Conservation (phyloP, 768 basidiomycete species). For the Calocybe indica region DNA sequence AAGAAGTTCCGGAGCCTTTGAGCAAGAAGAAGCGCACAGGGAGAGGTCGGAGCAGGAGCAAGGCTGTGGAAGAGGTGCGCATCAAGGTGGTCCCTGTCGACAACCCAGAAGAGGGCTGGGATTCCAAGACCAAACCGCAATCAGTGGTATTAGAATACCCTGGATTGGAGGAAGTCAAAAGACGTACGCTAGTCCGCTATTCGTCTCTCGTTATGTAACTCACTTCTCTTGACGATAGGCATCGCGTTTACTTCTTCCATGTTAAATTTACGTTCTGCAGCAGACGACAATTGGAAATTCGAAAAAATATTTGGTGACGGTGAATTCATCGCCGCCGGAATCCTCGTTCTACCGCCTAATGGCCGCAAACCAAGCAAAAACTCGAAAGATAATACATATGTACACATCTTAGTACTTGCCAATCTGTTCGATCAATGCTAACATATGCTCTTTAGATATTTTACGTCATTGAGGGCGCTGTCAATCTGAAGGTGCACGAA, state of each 20-base stretch:
- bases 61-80: slow-evolving; percentile 38
- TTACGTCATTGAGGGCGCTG: slow-evolving; percentile 80
- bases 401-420: slow-evolving; percentile 17
- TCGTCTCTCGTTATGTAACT: background rate
- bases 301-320: slow-evolving; percentile 91
- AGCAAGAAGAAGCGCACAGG: slow-evolving; percentile 29
- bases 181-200: slow-evolving; percentile 50
- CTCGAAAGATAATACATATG: slow-evolving; percentile 91
- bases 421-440: background rate
- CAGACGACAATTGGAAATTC: slow-evolving; percentile 54
- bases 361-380: slow-evolving; percentile 83
- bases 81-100: slow-evolving; percentile 22
- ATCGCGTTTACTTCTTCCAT: slow-evolving; percentile 4
- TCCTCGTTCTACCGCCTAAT: slow-evolving; percentile 73
- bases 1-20: slow-evolving; percentile 28
- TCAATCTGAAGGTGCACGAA: slow-evolving; percentile 79
- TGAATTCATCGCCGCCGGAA: slow-evolving; percentile 87
- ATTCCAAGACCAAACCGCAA: slow-evolving; percentile 63
- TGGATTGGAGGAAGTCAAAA: slow-evolving; percentile 50
- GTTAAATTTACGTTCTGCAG: background rate
- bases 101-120: slow-evolving; percentile 78
- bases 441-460: slow-evolving; percentile 29
- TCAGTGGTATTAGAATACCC: slow-evolving; percentile 67
- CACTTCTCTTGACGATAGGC: background rate
- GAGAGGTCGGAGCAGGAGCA: slow-evolving; percentile 55